Percentiles rank a stretch among this genome's conserved stretches.
Conservation (phyloP, 805 yeast species). For the Saccharomycopsis vini region DNA sequence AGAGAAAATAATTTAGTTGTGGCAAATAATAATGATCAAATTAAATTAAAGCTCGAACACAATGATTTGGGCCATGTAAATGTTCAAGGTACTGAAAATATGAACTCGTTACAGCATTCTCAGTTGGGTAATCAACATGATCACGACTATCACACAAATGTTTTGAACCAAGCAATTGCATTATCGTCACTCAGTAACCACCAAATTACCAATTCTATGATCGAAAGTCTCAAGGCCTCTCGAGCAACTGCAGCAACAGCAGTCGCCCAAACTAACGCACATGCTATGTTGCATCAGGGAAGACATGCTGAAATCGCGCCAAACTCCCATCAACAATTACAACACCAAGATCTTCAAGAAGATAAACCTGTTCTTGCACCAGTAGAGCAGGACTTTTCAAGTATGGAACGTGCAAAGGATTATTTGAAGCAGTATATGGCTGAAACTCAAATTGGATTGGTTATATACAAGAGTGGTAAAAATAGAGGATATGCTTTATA, state of each 20-base stretch:
- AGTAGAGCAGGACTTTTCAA: constrained; percentile 13
- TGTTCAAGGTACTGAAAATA: too few species aligned
- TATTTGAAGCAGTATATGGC: constrained; percentile 17
- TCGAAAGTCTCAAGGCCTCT: not conserved
- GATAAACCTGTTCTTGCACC: constrained; percentile 5
- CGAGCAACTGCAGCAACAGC: constrained; percentile 2
- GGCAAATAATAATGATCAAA: not conserved
- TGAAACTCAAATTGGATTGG: constrained; percentile 13
- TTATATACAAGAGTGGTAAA: constrained; percentile 19
- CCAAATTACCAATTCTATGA: not conserved
- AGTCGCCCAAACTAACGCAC: not conserved
- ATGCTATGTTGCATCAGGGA: not conserved
- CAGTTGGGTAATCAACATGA: too few species aligned
- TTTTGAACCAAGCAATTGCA: constrained; percentile 12
- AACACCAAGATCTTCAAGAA: not conserved
- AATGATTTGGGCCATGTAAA: too few species aligned
- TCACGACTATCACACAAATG: too few species aligned
- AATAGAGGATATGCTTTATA: constrained; percentile 19
- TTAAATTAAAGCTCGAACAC: too few species aligned
- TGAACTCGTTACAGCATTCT: too few species aligned
- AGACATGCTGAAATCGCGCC: too few species aligned
- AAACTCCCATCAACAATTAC: not conserved
- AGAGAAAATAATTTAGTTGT: not conserved
- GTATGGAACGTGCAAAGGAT: constrained; percentile 18
- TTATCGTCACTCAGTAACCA: constrained; percentile 6